Percentiles rank a stretch among this genome's conserved stretches.
Conservation (phyloP, 805 yeast genomes). For the Lachancea quebecensis region DNA sequence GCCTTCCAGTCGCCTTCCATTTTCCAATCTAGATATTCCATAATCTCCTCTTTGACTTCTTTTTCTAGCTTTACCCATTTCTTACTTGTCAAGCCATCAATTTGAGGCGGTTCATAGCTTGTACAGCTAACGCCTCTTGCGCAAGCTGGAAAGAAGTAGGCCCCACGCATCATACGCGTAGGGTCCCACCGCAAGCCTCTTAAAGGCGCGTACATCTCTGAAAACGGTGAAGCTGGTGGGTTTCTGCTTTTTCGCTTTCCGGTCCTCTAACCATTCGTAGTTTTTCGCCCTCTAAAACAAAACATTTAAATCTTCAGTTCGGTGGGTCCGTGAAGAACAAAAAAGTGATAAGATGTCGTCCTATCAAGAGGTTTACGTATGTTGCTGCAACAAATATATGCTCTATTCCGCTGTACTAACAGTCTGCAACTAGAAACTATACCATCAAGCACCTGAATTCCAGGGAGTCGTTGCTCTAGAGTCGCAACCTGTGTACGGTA, state of each 20-base stretch:
- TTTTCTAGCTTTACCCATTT: slow-evolving; percentile 32
- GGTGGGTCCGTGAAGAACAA: too few relatives aligned
- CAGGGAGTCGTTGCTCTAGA: slow-evolving; percentile 13
- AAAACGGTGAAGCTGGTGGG: not conserved
- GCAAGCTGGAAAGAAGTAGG: too few relatives aligned
- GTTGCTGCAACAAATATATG: not conserved
- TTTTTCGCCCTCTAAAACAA: too few relatives aligned
- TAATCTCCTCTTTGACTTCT: slow-evolving; percentile 31
- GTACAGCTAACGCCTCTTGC: not conserved
- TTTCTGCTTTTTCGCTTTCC: too few relatives aligned
- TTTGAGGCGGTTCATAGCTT: slow-evolving; percentile 27
- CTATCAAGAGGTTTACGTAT: slow-evolving; percentile 4
- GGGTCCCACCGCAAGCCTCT: not conserved
- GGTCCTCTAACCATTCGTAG: too few relatives aligned
- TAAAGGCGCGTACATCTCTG: not conserved
- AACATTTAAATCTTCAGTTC: too few relatives aligned
- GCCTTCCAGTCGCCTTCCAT: slow-evolving; percentile 31
- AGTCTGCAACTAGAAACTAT: slow-evolving; percentile 17
- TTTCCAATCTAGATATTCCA: slow-evolving; percentile 31
- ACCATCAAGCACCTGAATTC: slow-evolving; percentile 12
- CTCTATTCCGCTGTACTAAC: not conserved
- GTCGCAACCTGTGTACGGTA: slow-evolving; percentile 22
- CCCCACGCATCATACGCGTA: too few relatives aligned
- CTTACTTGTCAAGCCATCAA: slow-evolving; percentile 19
- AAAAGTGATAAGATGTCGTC: not conserved